Percentiles rank a stretch among this genome's conserved stretches.
phyloP scores from a whole-genome alignment of 176 grass and related monocot species.

The Oryza glumipatula region DNA sequence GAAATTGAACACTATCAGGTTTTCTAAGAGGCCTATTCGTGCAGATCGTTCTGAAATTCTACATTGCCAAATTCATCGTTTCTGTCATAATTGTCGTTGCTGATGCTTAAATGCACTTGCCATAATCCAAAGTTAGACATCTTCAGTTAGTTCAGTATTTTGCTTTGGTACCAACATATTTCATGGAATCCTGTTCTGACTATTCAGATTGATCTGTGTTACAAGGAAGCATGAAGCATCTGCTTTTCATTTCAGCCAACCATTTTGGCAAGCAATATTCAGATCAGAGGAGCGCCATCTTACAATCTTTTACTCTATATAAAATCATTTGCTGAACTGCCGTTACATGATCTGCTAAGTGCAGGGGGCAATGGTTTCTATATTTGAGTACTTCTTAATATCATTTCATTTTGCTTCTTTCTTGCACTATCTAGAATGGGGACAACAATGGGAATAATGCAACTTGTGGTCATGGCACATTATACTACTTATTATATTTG shows the following conservation, averaged over 20 bases:
- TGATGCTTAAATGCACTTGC: not conserved
- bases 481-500: not conserved
- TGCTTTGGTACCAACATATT: conserved; percentile 2
- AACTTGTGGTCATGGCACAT: not conserved
- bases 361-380: not conserved
- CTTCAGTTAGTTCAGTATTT: not conserved
- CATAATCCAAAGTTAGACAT: not conserved
- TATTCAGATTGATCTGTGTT: not conserved
- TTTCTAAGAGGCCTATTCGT: not conserved
- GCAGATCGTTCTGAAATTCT: not conserved
- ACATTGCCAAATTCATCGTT: not conserved
- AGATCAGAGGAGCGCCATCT: not conserved
- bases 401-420: conserved; percentile 26
- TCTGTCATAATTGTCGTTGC: not conserved
- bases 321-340: not conserved
- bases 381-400: not conserved
- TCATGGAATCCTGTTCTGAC: not conserved
- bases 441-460: not conserved
- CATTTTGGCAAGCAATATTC: conserved; percentile 14
- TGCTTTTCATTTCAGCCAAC: not conserved
- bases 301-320: not conserved
- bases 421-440: not conserved
- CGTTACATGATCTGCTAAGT: not conserved
- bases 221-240: not conserved
- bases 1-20: conserved; percentile 3